Evolutionary conservation across 805 yeast genomes (phyloP), one percentile per base, ranked within the genome.

Genomic region (Cyberlindnera veronae): DNA sequence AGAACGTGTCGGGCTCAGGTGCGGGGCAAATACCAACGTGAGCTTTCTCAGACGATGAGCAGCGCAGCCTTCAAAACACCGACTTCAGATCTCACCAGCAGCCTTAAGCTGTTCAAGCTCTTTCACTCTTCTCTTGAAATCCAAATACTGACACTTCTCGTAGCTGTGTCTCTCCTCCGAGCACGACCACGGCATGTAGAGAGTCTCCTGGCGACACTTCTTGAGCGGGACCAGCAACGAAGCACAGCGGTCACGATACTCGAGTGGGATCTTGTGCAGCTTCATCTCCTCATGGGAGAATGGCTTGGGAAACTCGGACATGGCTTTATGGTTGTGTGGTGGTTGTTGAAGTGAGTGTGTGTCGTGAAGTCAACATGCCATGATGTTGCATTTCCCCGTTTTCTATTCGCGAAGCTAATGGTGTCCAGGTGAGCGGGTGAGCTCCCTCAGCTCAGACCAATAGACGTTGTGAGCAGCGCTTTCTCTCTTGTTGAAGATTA

Each of bases 231-330:
- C 71, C 47, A 77, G 63, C 39, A 79, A 57, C 17, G 71, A 64
- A 2, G 95, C 93, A 64, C 95, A 86, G 63, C 95, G 76, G 61
- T 86, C 95, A 53, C 95, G 72, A 74, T 81, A 86, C 45, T 76
- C 77, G 46, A 87, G 67, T 17, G 95, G 95, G 41, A 86, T 80
- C 60, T 81, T 76, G 64, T 82, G 69, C 53, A 79, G 73, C 66
- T 84, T 87, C 82, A 86, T 81, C 58, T 86, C 95, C 58, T 85
- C 89, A 64, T 81, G 85, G 41, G 88, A 72, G 51, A 86, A 33
- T 6, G 38, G 43, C 20, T 35, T 35, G 12, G 46, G 46, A 29
- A 42, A 42, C 29, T 38, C 28, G 12, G 32, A 27, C 45, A 41
- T 36, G 18, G 22, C 20, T 26, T 26, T 7, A 34, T 14, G 31